Conservation (phyloP, 2,329 filamentous ascomycete species). For the Pestalotiopsis sp. region DNA sequence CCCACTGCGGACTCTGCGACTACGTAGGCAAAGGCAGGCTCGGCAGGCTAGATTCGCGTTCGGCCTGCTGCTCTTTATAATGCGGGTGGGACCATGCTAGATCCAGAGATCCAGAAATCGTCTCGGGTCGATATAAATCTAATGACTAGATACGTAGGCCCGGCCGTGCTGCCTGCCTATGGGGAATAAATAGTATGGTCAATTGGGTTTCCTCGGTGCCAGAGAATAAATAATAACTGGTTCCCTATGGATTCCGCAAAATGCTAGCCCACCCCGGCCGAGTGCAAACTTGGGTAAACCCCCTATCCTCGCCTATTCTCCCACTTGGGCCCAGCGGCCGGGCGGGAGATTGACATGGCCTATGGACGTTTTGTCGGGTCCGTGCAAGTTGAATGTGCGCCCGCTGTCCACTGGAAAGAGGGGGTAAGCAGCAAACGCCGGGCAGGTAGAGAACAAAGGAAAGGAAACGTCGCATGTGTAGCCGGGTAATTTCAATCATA, state of each 20-base stretch:
- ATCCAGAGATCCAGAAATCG: neutral
- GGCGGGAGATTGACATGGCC: neutral
- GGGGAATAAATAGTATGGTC: neutral
- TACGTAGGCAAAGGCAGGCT: neutral
- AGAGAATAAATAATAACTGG: neutral
- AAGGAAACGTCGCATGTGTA: neutral
- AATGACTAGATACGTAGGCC: neutral
- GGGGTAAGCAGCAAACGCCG: neutral
- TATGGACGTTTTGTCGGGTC: neutral
- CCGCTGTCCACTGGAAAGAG: neutral
- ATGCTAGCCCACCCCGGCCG: neutral
- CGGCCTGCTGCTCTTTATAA: neutral
- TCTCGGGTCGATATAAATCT: neutral
- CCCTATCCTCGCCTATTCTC: neutral
- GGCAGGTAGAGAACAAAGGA: neutral
- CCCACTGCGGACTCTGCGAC: neutral
- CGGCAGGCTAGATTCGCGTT: neutral
- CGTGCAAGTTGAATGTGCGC: neutral
- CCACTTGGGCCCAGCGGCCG: neutral
- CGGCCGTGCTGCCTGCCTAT: neutral
- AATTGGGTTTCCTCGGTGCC: neutral
- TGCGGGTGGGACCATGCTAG: neutral
- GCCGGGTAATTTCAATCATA: constrained; percentile 1
- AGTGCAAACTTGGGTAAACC: neutral
- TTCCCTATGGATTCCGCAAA: neutral